Evolutionary conservation across 176 grass and related monocot species (phyloP), one percentile per base, ranked within the genome.

Genomic region (Oryza glumipatula): DNA sequence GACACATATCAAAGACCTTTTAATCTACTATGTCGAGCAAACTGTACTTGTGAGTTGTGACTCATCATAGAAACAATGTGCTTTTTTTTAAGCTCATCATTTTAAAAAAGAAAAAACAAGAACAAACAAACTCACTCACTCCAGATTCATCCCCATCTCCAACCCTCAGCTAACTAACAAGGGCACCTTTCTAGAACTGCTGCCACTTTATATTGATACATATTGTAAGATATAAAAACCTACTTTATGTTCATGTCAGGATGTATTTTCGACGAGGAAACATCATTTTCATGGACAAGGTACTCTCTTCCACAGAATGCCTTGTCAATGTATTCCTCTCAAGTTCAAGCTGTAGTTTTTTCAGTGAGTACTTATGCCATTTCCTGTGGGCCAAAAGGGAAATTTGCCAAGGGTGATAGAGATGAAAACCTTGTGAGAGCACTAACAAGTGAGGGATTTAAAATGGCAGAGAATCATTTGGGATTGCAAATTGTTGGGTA

Each of bases 261-360:
- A 46, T 41, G 67, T 86, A 90, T 86, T 78, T 86, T 82, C 38
- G 58, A 86, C 67, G 58, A 82, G 83, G 78, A 89, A 89, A 85
- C 88, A 81, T 89, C 52, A 8, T 64, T 76, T 81, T 81, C 82
- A 8, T 19, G 39, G 24, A 76, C 70, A 76, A 69, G 51, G 52
- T 60, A 33, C 43, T 71, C 22, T 81, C 54, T 73, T 65, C 28
- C 54, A 23, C 51, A 72, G 7, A 76, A 56, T 54, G 72, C 12
- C 6, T 13, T 51, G 49, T 47, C 73, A 56, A 56, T 84, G 48
- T 56, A 76, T 76, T 68, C 45, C 68, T 76, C n/a, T 63, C 21
- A 21, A 56, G 61, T 4, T 48, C 58, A 66, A 26, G 58, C 39
- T 32, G 19, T 35, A 28, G 58, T 73, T 83, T 72, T 49, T 65